Evolutionary conservation across 441 rosid species (phyloP), one percentile per base, ranked within the genome.

Genomic region (Jatropha podagrica): DNA sequence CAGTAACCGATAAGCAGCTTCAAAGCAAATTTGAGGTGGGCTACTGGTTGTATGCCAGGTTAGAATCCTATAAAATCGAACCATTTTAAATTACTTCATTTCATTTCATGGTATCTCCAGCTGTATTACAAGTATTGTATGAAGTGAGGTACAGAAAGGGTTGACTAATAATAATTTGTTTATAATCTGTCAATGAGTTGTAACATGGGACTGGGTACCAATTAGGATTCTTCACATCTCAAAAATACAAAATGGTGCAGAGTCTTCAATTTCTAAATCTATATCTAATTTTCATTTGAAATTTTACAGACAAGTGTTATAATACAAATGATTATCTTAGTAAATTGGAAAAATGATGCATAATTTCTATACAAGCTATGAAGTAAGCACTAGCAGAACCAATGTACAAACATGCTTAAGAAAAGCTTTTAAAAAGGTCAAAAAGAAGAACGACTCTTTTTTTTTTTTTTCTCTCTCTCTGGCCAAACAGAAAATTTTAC

Each of bases 121-220:
- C 90, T 90, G 94, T 80, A 55, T 41, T 81, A 77, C n/a, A 12
- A 86, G 82, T 86, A 79, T 81, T 44, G 38, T 77, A 52, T 40
- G 65, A 51, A n/a, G 72, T 56, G 32, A 32, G 10, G 10, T 44
- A 61, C 66, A 20, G 62, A 81, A 32, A 49, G 74, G 71, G 83
- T 84, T 83, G 86, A 82, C 78, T 74, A 42, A 20, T 14, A 42
- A 49, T n/a, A 58, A 49, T 60, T 71, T 69, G 38, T 59, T 69
- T 69, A 61, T 65, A 61, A 76, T 75, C 87, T 78, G 86, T 65
- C 74, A 69, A 76, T 82, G 87, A 86, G 85, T 78, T 84, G 89
- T 86, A 74, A 38, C 8, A 42, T 70, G 62, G 55, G 73, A 66
- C 46, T 78, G 0, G 48, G 9, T 4, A 0, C 32, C 32, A 32